Percentiles rank a stretch among this genome's conserved stretches.
Conservation (phyloP, 2,329 filamentous ascomycete genomes). For the Fonsecaea multimorphosa region DNA sequence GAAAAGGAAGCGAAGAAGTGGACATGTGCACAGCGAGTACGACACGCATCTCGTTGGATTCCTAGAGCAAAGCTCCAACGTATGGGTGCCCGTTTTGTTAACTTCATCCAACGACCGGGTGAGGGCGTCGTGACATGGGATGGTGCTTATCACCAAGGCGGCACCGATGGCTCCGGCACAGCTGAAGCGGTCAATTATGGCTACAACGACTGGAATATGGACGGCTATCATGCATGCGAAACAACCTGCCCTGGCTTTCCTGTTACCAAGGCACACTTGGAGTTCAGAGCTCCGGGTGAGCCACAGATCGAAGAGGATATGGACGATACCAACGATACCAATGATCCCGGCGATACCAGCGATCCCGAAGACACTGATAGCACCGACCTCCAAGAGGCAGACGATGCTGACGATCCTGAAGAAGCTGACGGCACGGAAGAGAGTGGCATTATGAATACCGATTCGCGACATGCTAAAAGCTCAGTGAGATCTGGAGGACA, state of each 20-base stretch:
- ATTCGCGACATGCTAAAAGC: no score
- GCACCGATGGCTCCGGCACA: background rate
- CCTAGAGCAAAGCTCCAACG: background rate
- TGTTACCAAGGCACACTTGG: background rate
- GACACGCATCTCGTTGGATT: conserved; percentile 8
- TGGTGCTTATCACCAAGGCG: conserved; percentile 3
- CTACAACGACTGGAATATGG: background rate
- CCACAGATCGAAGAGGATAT: no score
- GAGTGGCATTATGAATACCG: no score
- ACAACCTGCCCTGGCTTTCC: background rate
- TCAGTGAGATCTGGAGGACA: no score
- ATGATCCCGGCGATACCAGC: no score
- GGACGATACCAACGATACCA: no score
- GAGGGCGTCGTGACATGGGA: conserved; percentile 7
- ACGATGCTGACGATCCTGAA: no score
- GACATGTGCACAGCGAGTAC: conserved; percentile 7
- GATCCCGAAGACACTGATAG: no score
- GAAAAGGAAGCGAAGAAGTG: background rate
- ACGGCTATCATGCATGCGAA: background rate
- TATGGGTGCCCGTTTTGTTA: conserved; percentile 8
- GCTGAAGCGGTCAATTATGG: background rate
- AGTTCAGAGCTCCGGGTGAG: background rate
- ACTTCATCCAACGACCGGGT: background rate
- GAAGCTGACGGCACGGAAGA: no score
- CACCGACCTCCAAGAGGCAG: no score